phyloP scores from a whole-genome alignment of 371 early-diverging fungal species.

The Actinomortierella ambigua region DNA sequence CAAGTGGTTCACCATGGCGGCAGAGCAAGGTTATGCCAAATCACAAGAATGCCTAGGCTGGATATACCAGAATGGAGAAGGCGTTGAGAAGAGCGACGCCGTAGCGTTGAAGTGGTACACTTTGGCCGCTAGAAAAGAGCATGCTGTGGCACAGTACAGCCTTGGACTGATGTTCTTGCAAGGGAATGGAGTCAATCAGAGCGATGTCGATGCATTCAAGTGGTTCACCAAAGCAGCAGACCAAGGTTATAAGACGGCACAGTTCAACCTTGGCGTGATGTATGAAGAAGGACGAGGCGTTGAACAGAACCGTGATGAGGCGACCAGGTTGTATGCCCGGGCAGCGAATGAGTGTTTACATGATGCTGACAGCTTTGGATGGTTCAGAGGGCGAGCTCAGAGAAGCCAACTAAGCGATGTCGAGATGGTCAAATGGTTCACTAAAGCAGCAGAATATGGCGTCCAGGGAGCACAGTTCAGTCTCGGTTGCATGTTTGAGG shows the following conservation, averaged over 20 bases:
- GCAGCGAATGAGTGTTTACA: conserved; percentile 69
- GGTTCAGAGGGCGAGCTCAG: no score
- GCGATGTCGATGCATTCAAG: conserved; percentile 64
- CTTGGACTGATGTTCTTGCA: conserved; percentile 86
- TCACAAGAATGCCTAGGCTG: conserved; percentile 69
- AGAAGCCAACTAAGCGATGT: no score
- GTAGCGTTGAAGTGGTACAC: conserved; percentile 75
- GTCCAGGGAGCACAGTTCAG: no score
- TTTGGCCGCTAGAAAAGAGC: conserved; percentile 64
- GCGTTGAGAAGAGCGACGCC: conserved; percentile 67
- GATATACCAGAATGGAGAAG: conserved; percentile 85
- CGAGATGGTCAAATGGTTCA: conserved; percentile 71
- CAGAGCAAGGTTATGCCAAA: conserved; percentile 75
- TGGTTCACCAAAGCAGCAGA: conserved; percentile 77
- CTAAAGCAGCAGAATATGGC: conserved; percentile 69
- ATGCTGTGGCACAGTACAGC: conserved; percentile 81
- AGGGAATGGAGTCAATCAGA: conserved; percentile 74
- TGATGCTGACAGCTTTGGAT: no score
- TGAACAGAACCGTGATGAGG: conserved; percentile 57
- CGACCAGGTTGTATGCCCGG: conserved; percentile 69
- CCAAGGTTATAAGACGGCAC: conserved; percentile 81
- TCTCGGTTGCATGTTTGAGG: conserved; percentile 84
- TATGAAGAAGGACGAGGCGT: conserved; percentile 84
- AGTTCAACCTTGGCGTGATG: conserved; percentile 77
- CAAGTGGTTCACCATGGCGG: conserved; percentile 77